Conservation (phyloP, 345 rosid genomes). For the Salix udensis region DNA sequence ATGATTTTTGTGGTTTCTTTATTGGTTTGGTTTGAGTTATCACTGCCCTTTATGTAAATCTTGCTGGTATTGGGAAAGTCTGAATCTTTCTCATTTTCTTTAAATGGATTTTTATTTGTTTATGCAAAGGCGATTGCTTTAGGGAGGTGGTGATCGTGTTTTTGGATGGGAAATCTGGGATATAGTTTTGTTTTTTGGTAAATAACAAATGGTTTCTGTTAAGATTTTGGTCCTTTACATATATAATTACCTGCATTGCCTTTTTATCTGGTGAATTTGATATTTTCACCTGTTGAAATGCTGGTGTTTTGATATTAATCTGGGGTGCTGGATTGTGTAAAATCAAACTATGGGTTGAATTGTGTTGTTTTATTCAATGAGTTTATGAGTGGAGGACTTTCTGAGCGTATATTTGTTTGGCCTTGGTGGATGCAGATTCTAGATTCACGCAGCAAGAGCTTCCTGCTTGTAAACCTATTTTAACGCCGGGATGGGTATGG, state of each 20-base stretch:
- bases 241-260: neutral
- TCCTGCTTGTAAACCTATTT: slow-evolving; percentile 34
- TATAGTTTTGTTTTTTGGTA: neutral
- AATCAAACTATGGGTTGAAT: neutral
- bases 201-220: no score
- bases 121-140: neutral
- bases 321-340: neutral
- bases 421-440: slow-evolving; percentile 22
- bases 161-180: neutral
- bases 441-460: slow-evolving; percentile 35
- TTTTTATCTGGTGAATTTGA: neutral
- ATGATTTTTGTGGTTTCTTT: neutral
- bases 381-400: neutral
- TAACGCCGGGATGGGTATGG: slow-evolving; percentile 32
- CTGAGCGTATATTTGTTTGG: neutral
- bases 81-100: neutral
- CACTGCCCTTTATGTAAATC: neutral
- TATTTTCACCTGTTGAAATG: neutral
- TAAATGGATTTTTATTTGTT: neutral
- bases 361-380: neutral
- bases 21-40: neutral
- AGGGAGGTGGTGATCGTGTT: neutral
- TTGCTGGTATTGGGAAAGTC: neutral
- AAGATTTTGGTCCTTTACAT: neutral
- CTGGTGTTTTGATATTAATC: neutral